These are phyloP conservation scores for Quercus glauca DNA, from an alignment of 306 rosid genomes.

Conservation along the genomic window DNA sequence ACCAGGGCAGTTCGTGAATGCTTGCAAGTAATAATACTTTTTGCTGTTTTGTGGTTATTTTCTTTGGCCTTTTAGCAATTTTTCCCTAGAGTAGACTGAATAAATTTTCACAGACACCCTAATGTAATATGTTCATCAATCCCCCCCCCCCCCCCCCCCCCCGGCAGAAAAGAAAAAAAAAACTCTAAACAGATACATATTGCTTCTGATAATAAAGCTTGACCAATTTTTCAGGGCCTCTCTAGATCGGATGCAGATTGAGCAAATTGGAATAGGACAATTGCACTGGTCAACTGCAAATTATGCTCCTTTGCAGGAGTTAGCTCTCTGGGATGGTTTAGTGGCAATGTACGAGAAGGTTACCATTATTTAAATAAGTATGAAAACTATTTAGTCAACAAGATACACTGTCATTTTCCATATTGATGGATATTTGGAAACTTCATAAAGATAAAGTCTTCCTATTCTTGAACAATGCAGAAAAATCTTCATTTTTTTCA, in stretches of 20 bases:
- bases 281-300: slow-evolving; percentile 96
- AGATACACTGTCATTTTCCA: background rate
- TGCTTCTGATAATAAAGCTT: slow-evolving; percentile 9
- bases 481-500: background rate
- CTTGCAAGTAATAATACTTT: slow-evolving; percentile 63
- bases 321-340: slow-evolving; percentile 91
- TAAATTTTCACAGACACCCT: background rate
- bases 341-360: slow-evolving; percentile 98
- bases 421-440: background rate
- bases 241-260: slow-evolving; percentile 76
- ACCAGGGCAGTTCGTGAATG: slow-evolving; percentile 78
- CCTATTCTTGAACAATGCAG: background rate
- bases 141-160: background rate
- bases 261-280: slow-evolving; percentile 89
- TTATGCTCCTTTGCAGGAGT: slow-evolving; percentile 88
- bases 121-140: background rate
- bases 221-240: slow-evolving; percentile 62
- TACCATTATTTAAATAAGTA: slow-evolving; percentile 31
- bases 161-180: background rate
- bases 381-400: slow-evolving; percentile 10
- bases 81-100: background rate
- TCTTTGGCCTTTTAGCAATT: background rate
- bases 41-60: background rate
- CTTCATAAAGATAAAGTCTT: background rate
- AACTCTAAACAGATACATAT: too few relatives aligned